Evolutionary conservation across 2,329 filamentous ascomycete genomes (phyloP).

Genomic region (Sporothrix curviconia): DNA sequence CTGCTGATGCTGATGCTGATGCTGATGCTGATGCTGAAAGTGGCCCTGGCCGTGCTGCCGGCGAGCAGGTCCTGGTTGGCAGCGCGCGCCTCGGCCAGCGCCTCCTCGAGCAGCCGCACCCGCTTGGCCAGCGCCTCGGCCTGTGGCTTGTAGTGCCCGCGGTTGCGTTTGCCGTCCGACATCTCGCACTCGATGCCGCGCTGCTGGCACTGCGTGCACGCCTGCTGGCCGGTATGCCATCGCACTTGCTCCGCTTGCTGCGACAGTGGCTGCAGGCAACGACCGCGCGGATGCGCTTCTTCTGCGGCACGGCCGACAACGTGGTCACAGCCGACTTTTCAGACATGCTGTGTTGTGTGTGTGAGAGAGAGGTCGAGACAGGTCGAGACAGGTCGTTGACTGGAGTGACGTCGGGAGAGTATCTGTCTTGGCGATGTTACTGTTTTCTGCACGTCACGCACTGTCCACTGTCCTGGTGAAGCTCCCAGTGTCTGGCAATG

Average conservation of each 20-base stretch:
- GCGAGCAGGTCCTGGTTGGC: slow-evolving; percentile 4
- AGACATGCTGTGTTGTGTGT: neutral
- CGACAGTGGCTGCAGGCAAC: slow-evolving; percentile 17
- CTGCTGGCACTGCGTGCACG: slow-evolving; percentile 13
- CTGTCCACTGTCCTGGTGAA: too few relatives aligned
- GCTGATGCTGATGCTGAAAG: too few relatives aligned
- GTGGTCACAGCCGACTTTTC: too few relatives aligned
- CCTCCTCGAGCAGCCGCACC: slow-evolving; percentile 8
- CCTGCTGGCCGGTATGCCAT: slow-evolving; percentile 12
- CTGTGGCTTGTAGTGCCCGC: slow-evolving; percentile 17
- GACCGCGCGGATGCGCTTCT: slow-evolving; percentile 14
- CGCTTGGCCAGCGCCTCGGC: slow-evolving; percentile 11
- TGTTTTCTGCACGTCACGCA: neutral
- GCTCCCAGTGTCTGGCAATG: too few relatives aligned
- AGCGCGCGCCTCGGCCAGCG: slow-evolving; percentile 9
- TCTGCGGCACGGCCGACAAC: slow-evolving; percentile 1
- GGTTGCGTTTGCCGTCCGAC: slow-evolving; percentile 15
- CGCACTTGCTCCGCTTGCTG: slow-evolving; percentile 15
- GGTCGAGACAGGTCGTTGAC: neutral
- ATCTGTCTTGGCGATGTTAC: neutral
- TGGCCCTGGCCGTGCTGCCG: too few relatives aligned
- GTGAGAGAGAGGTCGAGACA: neutral
- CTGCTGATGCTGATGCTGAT: too few relatives aligned
- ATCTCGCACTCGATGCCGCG: slow-evolving; percentile 13
- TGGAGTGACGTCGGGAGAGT: neutral